These are phyloP conservation scores for Camelina sativa DNA, from an alignment of 345 rosid genomes.

Conservation along the genomic window DNA sequence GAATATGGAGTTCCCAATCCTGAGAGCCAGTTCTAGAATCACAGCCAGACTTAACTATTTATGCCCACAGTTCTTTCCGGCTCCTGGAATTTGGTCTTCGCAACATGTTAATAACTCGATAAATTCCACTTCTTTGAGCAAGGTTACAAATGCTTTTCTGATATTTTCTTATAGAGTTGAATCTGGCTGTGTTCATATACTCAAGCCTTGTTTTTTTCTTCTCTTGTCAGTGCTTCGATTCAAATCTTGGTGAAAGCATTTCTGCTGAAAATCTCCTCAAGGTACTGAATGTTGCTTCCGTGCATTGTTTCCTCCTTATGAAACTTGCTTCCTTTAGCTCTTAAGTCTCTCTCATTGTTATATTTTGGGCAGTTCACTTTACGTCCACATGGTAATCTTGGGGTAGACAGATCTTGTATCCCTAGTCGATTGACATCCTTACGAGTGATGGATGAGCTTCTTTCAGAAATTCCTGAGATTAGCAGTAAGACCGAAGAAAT, in stretches of 20 bases:
- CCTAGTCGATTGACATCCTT: constrained; percentile 60
- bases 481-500: constrained; percentile 63
- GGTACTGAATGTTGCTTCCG: constrained; percentile 51
- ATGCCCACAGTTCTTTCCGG: constrained; percentile 97
- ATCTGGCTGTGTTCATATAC: not conserved
- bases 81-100: constrained; percentile 79
- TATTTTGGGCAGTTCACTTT: constrained; percentile 70
- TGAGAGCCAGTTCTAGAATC: constrained; percentile 83
- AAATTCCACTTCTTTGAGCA: constrained; percentile 40
- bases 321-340: constrained; percentile 24
- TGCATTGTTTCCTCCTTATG: not conserved
- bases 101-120: constrained; percentile 43
- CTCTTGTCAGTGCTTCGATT: constrained; percentile 51
- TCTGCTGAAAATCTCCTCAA: constrained; percentile 96
- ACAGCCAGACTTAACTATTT: constrained; percentile 85
- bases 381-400: constrained; percentile 90
- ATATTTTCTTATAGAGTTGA: constrained; percentile 3
- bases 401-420: constrained; percentile 80
- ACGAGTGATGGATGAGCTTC: constrained; percentile 61
- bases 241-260: constrained; percentile 49
- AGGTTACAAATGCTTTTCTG: constrained; percentile 57
- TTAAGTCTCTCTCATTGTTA: constrained; percentile 30
- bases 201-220: constrained; percentile 36
- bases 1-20: constrained; percentile 81
- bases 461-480: constrained; percentile 78